Evolutionary conservation across 345 rosid genomes (phyloP).

Genomic region (Limnanthes douglasii): DNA sequence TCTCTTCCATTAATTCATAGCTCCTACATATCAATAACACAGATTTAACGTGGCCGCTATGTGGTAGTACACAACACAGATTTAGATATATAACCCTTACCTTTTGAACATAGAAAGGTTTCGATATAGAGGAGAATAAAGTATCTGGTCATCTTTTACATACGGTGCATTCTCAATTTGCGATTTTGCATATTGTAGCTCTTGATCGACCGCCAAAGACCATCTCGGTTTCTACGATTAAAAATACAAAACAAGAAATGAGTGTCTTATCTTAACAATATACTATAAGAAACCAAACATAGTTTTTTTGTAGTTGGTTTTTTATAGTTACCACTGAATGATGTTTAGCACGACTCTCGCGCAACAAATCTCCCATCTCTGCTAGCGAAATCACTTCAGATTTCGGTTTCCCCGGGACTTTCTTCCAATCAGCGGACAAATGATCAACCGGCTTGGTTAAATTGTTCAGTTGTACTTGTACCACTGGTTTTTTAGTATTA

Average conservation of each 20-base stretch:
- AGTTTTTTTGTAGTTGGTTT: slow-evolving; percentile 1
- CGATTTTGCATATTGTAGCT: slow-evolving; percentile 37
- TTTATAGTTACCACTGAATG: slow-evolving; percentile 25
- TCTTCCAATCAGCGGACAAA: slow-evolving; percentile 17
- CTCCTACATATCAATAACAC: slow-evolving; percentile 40
- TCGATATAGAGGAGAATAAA: slow-evolving; percentile 56
- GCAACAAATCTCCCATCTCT: slow-evolving; percentile 58
- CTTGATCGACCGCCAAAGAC: slow-evolving; percentile 45
- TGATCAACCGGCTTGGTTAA: too few relatives aligned
- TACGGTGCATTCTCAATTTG: slow-evolving; percentile 56
- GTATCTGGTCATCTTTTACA: slow-evolving; percentile 24
- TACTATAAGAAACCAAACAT: slow-evolving; percentile 1
- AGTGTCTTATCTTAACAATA: too few relatives aligned
- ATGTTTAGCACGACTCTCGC: slow-evolving; percentile 32
- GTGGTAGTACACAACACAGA: too few relatives aligned
- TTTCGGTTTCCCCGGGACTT: slow-evolving; percentile 14
- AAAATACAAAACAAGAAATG: slow-evolving; percentile 2
- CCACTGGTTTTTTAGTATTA: too few relatives aligned
- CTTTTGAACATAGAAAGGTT: slow-evolving; percentile 71
- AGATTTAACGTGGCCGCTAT: too few relatives aligned
- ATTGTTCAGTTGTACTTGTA: too few relatives aligned
- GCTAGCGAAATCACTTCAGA: slow-evolving; percentile 35
- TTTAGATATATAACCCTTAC: slow-evolving; percentile 15
- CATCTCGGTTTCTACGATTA: slow-evolving; percentile 44
- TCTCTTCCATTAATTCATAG: slow-evolving; percentile 81